Conservation (phyloP, 306 rosid species). For the Glycine tomentella region DNA sequence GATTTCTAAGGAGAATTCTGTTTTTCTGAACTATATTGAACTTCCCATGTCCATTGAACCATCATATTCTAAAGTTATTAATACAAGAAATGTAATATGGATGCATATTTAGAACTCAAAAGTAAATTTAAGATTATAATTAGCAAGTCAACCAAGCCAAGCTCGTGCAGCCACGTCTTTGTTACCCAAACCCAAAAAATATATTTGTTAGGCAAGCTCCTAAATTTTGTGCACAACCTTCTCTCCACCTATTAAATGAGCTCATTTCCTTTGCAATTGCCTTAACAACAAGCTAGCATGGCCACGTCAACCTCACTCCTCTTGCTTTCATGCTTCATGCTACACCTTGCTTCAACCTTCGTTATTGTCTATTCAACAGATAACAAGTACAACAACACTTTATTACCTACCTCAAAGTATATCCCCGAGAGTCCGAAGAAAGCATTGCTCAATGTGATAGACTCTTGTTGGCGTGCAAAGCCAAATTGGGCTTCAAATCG, state of each 20-base stretch:
- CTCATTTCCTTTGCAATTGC: conserved; percentile 28
- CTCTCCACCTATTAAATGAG: conserved; percentile 43
- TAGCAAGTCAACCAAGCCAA: conserved; percentile 48
- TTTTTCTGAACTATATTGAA: background rate
- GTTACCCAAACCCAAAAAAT: conserved; percentile 34
- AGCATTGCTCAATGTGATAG: conserved; percentile 62
- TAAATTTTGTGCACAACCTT: conserved; percentile 67
- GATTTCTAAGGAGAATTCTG: conserved; percentile 22
- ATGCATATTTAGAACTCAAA: background rate
- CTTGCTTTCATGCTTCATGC: conserved; percentile 53
- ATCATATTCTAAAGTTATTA: background rate
- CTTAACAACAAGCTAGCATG: conserved; percentile 48
- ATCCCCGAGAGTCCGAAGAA: conserved; percentile 33
- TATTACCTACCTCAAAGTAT: background rate
- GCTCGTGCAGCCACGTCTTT: conserved; percentile 72
- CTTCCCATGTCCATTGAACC: conserved; percentile 18
- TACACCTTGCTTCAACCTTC: conserved; percentile 45
- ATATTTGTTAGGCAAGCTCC: conserved; percentile 35
- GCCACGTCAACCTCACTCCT: conserved; percentile 46
- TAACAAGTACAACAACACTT: conserved; percentile 19
- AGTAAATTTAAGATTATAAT: conserved; percentile 10
- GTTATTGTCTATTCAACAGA: conserved; percentile 47
- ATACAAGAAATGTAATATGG: background rate
- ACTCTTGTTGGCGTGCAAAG: conserved; percentile 69
- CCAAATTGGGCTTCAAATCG: conserved; percentile 72